Evolutionary conservation across 2,329 filamentous ascomycete species (phyloP).

Genomic region (Trichoderma sp.): DNA sequence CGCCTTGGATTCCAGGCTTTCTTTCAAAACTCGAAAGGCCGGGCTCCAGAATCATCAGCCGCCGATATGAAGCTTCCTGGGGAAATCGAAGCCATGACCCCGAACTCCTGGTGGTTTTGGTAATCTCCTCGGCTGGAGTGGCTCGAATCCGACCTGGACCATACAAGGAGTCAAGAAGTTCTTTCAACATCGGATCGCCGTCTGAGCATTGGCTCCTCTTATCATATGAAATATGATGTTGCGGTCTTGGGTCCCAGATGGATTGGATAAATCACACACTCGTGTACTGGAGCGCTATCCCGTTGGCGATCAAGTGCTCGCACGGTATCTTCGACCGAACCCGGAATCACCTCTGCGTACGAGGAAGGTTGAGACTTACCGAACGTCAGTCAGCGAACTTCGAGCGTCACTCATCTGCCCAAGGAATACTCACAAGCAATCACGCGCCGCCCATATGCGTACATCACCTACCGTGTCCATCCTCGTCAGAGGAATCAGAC

Average conservation of each 20-base stretch:
- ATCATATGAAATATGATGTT: not conserved
- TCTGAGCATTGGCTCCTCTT: not conserved
- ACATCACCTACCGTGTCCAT: not conserved
- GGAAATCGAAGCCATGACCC: not conserved
- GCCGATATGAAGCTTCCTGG: not conserved
- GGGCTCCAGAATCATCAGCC: not conserved
- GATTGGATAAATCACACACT: not conserved
- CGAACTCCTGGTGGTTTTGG: not conserved
- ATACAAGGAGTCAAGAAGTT: not conserved
- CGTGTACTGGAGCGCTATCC: not conserved
- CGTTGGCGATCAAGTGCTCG: not conserved
- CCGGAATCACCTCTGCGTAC: not conserved
- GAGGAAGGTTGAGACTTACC: not conserved
- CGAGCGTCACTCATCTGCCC: not conserved
- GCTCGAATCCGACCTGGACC: not conserved
- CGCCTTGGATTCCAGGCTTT: not conserved
- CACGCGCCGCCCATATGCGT: not conserved
- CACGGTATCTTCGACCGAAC: not conserved
- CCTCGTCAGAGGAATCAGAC: too few relatives aligned
- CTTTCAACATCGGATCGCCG: not conserved
- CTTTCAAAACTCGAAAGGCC: not conserved
- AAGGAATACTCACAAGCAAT: not conserved
- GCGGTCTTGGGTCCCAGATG: not conserved
- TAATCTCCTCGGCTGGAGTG: not conserved
- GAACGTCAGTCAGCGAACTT: not conserved